Base-by-base conservation (phyloP, 2,329 filamentous ascomycete species). In the Penicillium sp. region DNA sequence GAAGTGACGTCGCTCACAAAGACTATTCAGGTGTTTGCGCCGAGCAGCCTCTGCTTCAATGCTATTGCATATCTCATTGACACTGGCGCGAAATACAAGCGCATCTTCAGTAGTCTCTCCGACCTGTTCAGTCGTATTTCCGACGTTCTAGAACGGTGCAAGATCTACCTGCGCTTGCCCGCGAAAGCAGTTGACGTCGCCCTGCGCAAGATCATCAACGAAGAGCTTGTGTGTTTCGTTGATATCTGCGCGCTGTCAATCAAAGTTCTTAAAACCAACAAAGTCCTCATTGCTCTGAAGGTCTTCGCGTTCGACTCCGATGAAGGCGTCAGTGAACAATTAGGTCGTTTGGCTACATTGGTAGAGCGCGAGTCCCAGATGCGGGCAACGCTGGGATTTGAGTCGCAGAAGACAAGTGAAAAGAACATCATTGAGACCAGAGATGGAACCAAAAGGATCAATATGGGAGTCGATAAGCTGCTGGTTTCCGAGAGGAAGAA, bases 261-360 rank as follows among this genome's bases (percentile, higher is more conserved):
- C 16, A 61, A 61, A 33, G 51, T 62, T 9, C 51, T 60, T 8
- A 61, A 54, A 41, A 58, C 58, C 5, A 54, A 60, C 19, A 63
- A 62, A 42, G 46, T 63, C 7, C 49, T 63, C 3, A 53, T 54
- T 22, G 58, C 54, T 16, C 53, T 61, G 35, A 64, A 63, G 52
- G 58, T 63, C 2, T 61, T 64, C 46, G 59, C 58, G 9, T 62
- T 65, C 42, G 55, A 59, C 25, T 55, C 55, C n/a, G 62, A 65
- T 40, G 58, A 64, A 46, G 63, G 62, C n/a, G 59, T 65, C 5
- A 55, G 56, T 14, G 59, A 35, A 8, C 62, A 64, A 37, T 48
- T 65, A 11, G 46, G 18, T 29, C 54, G 49, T 3, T 53, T 65
- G 7, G 55, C 59, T 37, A 45, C 46, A 8, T 52, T 64, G 8